These are phyloP conservation scores for Antarctomyces pellizariae DNA, from an alignment of 495 filamentous ascomycete species.

Conservation along the genomic window DNA sequence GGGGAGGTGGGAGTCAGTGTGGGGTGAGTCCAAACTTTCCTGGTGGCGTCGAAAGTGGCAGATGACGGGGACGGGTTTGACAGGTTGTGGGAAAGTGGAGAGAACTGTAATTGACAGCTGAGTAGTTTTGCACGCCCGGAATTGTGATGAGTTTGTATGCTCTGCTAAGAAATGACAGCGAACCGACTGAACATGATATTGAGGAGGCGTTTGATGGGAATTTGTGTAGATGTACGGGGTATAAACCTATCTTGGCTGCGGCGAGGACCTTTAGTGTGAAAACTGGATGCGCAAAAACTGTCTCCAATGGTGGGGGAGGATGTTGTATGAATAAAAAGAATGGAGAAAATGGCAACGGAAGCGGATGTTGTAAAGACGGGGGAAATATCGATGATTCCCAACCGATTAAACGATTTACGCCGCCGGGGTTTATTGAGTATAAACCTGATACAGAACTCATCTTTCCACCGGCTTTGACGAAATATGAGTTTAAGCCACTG, in stretches of 20 bases:
- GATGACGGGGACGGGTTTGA: not conserved
- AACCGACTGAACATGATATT: conserved; percentile 46
- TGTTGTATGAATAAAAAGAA: conserved; percentile 58
- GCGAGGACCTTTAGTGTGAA: conserved; percentile 46
- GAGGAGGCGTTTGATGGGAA: conserved; percentile 93
- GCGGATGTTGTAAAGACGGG: conserved; percentile 34
- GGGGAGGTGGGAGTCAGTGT: conserved; percentile 42
- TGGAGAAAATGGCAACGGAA: conserved; percentile 21
- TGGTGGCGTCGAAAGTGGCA: conserved; percentile 1
- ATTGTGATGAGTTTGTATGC: conserved; percentile 94
- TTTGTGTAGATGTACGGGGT: conserved; percentile 86
- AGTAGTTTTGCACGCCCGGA: conserved; percentile 89
- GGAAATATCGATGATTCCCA: conserved; percentile 19
- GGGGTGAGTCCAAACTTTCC: conserved; percentile 12
- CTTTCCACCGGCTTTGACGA: conserved; percentile 65
- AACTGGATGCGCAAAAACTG: conserved; percentile 30
- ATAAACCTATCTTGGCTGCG: conserved; percentile 82
- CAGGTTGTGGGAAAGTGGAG: conserved; percentile 22
- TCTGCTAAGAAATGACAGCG: conserved; percentile 48
- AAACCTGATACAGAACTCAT: conserved; percentile 85
- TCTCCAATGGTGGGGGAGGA: conserved; percentile 33
- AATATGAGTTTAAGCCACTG: conserved; percentile 59
- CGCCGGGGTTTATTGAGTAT: conserved; percentile 78
- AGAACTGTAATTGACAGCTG: too few species aligned
- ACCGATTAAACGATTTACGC: conserved; percentile 42